A percentile compares a stretch with the other conserved stretches of the same genome.
Evolutionary conservation across 73 alveolate species (phyloP).

Genomic region (Uronychia binucleata): DNA sequence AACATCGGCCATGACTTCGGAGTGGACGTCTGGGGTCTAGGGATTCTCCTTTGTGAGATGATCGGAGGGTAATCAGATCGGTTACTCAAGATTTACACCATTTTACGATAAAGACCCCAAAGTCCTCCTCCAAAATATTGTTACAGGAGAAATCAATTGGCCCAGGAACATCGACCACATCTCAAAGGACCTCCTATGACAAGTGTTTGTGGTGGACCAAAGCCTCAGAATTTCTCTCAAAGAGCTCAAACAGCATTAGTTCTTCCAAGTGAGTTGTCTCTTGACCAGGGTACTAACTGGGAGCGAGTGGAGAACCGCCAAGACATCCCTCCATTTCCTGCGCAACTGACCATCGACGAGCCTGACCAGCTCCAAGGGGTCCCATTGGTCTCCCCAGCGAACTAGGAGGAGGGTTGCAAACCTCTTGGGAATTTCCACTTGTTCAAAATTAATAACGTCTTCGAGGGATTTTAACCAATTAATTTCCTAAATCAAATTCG

Average conservation of each 20-base stretch:
- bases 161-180: slow-evolving; percentile 44
- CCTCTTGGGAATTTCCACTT: slow-evolving; percentile 11
- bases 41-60: slow-evolving; percentile 56
- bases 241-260: slow-evolving; percentile 49
- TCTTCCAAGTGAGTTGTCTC: slow-evolving; percentile 17
- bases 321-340: background rate
- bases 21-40: slow-evolving; percentile 77
- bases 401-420: background rate
- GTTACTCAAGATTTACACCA: too few species aligned
- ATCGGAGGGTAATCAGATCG: slow-evolving; percentile 39
- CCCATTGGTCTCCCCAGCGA: background rate
- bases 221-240: slow-evolving; percentile 12
- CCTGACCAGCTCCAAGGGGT: background rate
- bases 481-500: background rate
- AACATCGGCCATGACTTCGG: slow-evolving; percentile 64
- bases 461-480: slow-evolving; percentile 5
- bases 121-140: too few species aligned
- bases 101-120: too few species aligned
- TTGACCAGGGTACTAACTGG: background rate
- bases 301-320: background rate
- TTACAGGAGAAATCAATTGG: slow-evolving; percentile 37
- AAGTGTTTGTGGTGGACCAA: slow-evolving; percentile 61
- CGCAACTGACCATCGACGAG: background rate
- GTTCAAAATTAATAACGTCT: background rate
- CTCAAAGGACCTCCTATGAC: slow-evolving; percentile 52